Conservation (phyloP, 805 yeast genomes). For the Teunomyces aglyptinius region DNA sequence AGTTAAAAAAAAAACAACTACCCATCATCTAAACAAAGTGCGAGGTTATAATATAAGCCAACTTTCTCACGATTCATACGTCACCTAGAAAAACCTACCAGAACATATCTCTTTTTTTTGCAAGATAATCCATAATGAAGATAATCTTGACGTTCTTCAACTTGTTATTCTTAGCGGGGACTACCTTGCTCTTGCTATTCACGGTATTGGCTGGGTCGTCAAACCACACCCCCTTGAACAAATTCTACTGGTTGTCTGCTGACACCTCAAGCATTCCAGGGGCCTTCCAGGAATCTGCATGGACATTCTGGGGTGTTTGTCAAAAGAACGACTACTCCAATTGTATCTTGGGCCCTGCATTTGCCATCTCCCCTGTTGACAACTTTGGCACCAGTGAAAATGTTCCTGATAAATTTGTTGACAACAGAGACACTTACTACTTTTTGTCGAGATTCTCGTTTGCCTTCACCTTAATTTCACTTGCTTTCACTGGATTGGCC, state of each 20-base stretch:
- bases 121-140: constrained; percentile 24
- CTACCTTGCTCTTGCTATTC: constrained; percentile 55
- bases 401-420: constrained; percentile 53
- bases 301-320: constrained; percentile 82
- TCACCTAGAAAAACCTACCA: background rate
- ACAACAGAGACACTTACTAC: constrained; percentile 52
- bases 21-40: constrained; percentile 3
- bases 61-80: background rate
- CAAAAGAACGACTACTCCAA: constrained; percentile 54
- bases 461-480: constrained; percentile 40
- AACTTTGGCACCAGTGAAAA: constrained; percentile 56
- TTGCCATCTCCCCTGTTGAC: constrained; percentile 77
- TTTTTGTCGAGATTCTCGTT: constrained; percentile 54
- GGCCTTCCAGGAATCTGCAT: constrained; percentile 57
- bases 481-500: constrained; percentile 62
- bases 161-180: constrained; percentile 41
- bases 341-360: constrained; percentile 64
- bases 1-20: background rate
- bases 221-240: constrained; percentile 55
- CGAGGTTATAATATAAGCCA: constrained; percentile 3
- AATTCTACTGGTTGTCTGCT: constrained; percentile 79
- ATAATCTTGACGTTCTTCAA: constrained; percentile 31
- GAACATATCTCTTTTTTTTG: background rate
- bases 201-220: constrained; percentile 66
- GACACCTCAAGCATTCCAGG: constrained; percentile 57